A percentile compares a stretch with the other conserved stretches of the same genome.
Conservation (phyloP, 495 filamentous ascomycete species). For the Hypoxylon cercidicola region DNA sequence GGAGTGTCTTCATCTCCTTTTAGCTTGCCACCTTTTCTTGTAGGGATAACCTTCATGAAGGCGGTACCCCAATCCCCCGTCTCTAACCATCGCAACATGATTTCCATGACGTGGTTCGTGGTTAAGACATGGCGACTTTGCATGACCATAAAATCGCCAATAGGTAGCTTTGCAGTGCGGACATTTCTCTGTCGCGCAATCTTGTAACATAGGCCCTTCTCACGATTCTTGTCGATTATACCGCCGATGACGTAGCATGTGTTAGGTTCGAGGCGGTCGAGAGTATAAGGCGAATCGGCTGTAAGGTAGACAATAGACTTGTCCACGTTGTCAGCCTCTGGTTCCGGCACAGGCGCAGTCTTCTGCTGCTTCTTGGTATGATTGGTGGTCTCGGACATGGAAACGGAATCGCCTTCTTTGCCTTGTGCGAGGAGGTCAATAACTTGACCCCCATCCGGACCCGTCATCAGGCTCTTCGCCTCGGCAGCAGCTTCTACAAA, state of each 20-base stretch:
- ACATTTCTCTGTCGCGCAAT: constrained; percentile 77
- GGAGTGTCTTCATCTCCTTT: constrained; percentile 38
- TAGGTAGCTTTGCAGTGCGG: constrained; percentile 88
- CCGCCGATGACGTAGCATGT: constrained; percentile 94
- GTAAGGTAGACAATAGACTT: constrained; percentile 81
- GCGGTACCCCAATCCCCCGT: constrained; percentile 88
- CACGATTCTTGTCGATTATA: constrained; percentile 91
- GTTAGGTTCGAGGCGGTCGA: constrained; percentile 81
- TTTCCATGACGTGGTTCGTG: constrained; percentile 95
- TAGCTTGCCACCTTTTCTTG: constrained; percentile 78
- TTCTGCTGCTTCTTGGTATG: constrained; percentile 31
- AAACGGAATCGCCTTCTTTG: constrained; percentile 48
- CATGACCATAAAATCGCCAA: constrained; percentile 93
- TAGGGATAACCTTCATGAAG: constrained; percentile 86
- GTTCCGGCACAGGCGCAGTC: constrained; percentile 36
- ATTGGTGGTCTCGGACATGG: constrained; percentile 2
- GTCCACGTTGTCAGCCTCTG: constrained; percentile 51
- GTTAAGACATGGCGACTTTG: constrained; percentile 81
- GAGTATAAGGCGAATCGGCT: constrained; percentile 82
- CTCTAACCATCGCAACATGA: constrained; percentile 93
- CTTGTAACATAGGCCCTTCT: constrained; percentile 94
- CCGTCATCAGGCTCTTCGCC: constrained; percentile 69
- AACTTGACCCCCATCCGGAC: constrained; percentile 60
- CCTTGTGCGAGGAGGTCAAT: constrained; percentile 63
- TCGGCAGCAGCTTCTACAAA: constrained; percentile 71